Evolutionary conservation across 805 yeast genomes (phyloP), one percentile per base, ranked within the genome.

Genomic region (Kuraishia floccosa): DNA sequence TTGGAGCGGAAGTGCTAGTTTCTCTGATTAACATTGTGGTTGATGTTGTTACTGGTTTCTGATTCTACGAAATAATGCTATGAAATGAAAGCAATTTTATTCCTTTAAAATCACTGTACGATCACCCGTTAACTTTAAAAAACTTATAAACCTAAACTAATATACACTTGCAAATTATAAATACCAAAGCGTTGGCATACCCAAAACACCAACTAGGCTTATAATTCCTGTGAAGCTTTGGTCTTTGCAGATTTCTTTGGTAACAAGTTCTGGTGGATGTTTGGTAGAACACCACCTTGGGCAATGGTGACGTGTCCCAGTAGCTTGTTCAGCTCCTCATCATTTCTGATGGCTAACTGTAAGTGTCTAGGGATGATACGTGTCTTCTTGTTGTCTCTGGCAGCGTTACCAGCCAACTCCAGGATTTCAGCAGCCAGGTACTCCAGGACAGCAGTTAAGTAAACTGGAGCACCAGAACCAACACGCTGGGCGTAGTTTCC

Each of bases 391-490:
- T 56, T 86, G 66, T 89, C 96, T 73, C 95, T 83, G 41, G 97
- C 96, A 50, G 96, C 97, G 68, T 85, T 85, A 72, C 96, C 96
- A 41, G 96, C 96, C 64, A 85, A 79, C 71, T 89, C 97, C 54
- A 89, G 77, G 46, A 89, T 85, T 77, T 89, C 97, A 48, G 96
- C 96, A 58, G 96, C 87, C 60, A 89, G 74, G 63, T 89, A 89
- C 68, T 89, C 97, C 52, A 89, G 73, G 37, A 89, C 96, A 35
- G 97, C 94, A 47, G 97, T 87, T 57, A 89, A 73, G 70, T 87
- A 89, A 42, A 89, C 89, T 68, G 97, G 96, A 53, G 97, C 96
- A 77, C 95, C 96, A 47, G 96, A 86, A 76, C 97, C 96, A 51
- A 89, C 80, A 72, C 97, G 80, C 70, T 87, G 94, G 56, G 96